A percentile compares a stretch with the other conserved stretches of the same genome.
Evolutionary conservation across 2,329 filamentous ascomycete species (phyloP).

Genomic region (Aspergillus sp.): DNA sequence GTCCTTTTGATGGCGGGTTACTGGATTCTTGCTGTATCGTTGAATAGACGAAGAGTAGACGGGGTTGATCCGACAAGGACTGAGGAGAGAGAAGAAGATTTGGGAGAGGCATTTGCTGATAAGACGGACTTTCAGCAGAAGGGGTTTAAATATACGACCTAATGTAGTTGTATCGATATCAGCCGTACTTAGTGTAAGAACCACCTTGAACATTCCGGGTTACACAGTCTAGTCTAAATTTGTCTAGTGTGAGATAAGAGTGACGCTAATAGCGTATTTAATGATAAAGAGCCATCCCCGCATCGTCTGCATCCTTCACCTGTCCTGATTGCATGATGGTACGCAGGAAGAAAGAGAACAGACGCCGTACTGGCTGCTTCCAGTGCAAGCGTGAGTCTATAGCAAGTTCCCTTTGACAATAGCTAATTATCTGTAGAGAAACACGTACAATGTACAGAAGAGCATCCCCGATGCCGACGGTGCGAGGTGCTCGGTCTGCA

Average conservation of each 20-base stretch:
- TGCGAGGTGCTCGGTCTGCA: constrained; percentile 26
- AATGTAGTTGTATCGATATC: too few species aligned
- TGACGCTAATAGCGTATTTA: too few species aligned
- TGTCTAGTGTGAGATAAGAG: too few species aligned
- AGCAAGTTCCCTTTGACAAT: neutral
- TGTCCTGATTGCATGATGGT: neutral
- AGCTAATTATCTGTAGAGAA: constrained; percentile 15
- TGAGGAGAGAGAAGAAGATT: constrained; percentile 9
- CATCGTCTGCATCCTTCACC: neutral
- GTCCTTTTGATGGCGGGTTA: constrained; percentile 33
- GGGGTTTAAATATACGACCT: constrained; percentile 25
- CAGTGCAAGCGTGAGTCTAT: constrained; percentile 25
- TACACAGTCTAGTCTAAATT: too few species aligned
- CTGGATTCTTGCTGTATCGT: constrained; percentile 26
- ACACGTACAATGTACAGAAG: constrained; percentile 34
- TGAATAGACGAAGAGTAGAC: constrained; percentile 16
- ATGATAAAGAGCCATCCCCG: neutral
- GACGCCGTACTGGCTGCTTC: constrained; percentile 27
- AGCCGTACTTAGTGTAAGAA: too few species aligned
- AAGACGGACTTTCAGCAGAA: constrained; percentile 27
- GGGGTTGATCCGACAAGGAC: neutral
- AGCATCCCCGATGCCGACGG: constrained; percentile 27
- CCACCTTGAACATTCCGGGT: too few species aligned
- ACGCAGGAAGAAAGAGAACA: constrained; percentile 13
- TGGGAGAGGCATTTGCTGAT: constrained; percentile 20